These are phyloP conservation scores for Pleodorina starrii DNA, from an alignment of 139 green algal genomes.

Conservation along the genomic window DNA sequence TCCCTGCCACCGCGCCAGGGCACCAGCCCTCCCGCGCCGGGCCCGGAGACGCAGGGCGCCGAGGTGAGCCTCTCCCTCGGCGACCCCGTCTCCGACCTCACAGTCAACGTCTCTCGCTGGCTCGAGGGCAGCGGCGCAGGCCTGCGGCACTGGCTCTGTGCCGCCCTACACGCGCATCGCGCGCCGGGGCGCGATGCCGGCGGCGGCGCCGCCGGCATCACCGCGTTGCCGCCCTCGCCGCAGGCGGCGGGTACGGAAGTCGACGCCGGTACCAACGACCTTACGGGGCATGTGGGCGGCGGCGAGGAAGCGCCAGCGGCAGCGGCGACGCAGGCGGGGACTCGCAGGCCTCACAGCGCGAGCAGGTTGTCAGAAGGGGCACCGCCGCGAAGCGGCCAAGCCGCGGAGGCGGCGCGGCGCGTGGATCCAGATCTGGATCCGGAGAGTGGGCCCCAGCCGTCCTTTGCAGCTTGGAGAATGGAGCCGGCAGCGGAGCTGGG, in stretches of 20 bases:
- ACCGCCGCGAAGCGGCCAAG: too few relatives aligned
- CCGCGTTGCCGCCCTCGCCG: background rate
- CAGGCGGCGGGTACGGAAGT: too few relatives aligned
- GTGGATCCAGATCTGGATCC: too few relatives aligned
- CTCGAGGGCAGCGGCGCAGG: constrained; percentile 9
- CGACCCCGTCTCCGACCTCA: background rate
- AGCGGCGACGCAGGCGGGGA: too few relatives aligned
- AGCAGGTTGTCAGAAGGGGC: too few relatives aligned
- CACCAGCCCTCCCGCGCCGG: background rate
- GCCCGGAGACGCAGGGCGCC: background rate
- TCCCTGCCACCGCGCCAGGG: background rate
- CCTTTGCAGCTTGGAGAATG: too few relatives aligned
- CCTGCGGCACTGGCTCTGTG: constrained; percentile 14
- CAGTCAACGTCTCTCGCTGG: constrained; percentile 2
- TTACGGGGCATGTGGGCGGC: too few relatives aligned
- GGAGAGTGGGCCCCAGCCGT: too few relatives aligned
- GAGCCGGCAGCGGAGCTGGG: too few relatives aligned
- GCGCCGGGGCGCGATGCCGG: background rate
- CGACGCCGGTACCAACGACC: too few relatives aligned
- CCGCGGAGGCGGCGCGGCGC: too few relatives aligned
- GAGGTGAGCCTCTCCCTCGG: background rate
- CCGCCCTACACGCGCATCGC: background rate
- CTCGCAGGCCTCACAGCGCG: background rate
- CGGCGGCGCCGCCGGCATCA: background rate
- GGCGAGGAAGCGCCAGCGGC: too few relatives aligned